These are phyloP conservation scores for Calonectria naviculata DNA, from an alignment of 2,329 filamentous ascomycete genomes.

Conservation along the genomic window DNA sequence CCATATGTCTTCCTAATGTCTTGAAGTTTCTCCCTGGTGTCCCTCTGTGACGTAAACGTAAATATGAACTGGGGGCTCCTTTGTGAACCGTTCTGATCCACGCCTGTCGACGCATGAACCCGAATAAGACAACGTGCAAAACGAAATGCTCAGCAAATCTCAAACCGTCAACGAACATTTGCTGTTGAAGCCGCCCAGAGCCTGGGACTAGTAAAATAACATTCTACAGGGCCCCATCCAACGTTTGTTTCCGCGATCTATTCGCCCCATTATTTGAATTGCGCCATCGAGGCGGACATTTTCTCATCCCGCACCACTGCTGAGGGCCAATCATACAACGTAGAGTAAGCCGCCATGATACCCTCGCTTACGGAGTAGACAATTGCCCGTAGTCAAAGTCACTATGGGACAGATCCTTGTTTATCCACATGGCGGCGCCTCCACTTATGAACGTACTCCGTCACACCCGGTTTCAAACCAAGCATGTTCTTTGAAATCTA, in stretches of 20 bases:
- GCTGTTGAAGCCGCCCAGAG: background rate
- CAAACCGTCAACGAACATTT: no score
- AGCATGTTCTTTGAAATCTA: background rate
- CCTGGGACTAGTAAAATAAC: background rate
- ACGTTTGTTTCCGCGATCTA: background rate
- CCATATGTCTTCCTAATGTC: constrained; percentile 5
- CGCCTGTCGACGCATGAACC: background rate
- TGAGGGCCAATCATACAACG: background rate
- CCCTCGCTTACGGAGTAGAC: background rate
- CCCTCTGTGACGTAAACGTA: background rate
- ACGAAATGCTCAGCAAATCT: no score
- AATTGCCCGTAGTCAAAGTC: background rate
- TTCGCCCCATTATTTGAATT: background rate
- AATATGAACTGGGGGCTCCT: background rate
- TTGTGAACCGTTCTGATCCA: background rate
- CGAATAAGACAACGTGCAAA: background rate
- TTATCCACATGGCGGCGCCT: background rate
- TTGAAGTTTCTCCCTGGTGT: background rate
- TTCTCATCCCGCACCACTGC: background rate
- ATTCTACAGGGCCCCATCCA: background rate
- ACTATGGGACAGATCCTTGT: background rate
- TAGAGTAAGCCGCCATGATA: background rate
- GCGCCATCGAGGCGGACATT: background rate
- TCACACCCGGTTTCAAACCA: background rate
- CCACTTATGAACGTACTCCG: background rate